Evolutionary conservation across 1,284 basidiomycete species (phyloP), one percentile per base, ranked within the genome.

Genomic region (Salmacisia buchloeana): DNA sequence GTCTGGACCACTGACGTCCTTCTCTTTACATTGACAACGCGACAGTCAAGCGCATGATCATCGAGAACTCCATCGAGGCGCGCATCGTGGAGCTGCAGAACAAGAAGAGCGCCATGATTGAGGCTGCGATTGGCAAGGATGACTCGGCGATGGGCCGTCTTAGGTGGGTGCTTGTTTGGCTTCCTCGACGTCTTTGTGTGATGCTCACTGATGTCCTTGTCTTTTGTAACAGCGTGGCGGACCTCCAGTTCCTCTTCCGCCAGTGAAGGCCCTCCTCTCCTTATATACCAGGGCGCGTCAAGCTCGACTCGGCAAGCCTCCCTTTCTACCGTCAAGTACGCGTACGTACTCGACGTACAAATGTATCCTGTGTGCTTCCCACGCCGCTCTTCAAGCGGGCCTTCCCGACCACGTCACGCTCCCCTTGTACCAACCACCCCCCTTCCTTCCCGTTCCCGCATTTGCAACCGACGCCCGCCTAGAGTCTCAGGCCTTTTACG

Each of bases 11-110:
- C 49, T 18, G 12, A 54, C 29, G 5, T 29, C 54, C 21, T 34
- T 34, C 23, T 41, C 25, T 23, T 39, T 10, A 21, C 36, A 21
- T 52, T 49, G 58, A 27, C 15, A 13, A 6, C 21, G 91, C 97
- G 56, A 86, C 90, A 72, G 92, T 94, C 15, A 91, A 92, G 80
- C 94, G 97, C 76, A 85, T 97, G 38, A 90, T 97, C 33, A 86
- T 97, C 61, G 93, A 97, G 80, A 94, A 98, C 79, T 92, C 90
- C 69, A 97, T 98, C 70, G 94, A 98, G 80, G 90, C 89, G 74
- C 88, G 92, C 68, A 94, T 96, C 69, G 77, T 83, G 9, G 82
- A 94, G 85, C 84, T 98, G 18, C 94, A 97, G 81, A 91, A 94
- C 81, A 94, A 94, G 83, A 94, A 94, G 81, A 87, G 87, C 39